Base-by-base conservation (phyloP, 2,329 filamentous ascomycete genomes). In the Cladobotryum mycophilum region DNA sequence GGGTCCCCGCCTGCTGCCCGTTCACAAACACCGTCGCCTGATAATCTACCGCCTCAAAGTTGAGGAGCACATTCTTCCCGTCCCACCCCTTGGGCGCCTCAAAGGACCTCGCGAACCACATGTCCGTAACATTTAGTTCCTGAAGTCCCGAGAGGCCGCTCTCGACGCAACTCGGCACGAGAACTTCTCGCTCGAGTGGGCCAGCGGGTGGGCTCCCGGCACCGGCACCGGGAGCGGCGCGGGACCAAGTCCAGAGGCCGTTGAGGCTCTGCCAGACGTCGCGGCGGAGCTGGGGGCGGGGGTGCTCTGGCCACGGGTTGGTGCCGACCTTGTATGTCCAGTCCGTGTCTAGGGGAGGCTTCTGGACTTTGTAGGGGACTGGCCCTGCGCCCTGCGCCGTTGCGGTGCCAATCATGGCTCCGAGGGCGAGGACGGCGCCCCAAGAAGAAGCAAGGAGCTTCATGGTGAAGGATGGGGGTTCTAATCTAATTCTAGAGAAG, bases 31-130 rank as follows among this genome's bases (percentile, higher is more conserved):
- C 76, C 0, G 73, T 76, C 6, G 75, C 70, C 56, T 80, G 70
- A 51, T 80, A 81, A 58, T 82, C 79, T 30, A 81, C 78, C 5
- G 79, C 78, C 55, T 80, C 79, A 49, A 82, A 81, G 57, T 81
- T 78, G 48, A 82, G 66, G 40, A 81, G 53, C 1, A 81, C 67
- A 1, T 61, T 66, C 41, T 70, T 64, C 4, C 63, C 64, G 2
- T 63, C 63, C 77, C 79, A 83, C 14, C 61, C 58, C 0, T 61
- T 56, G 0, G 79, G 75, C 0, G 83, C 66, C 2, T 64, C 60
- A 56, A 84, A 82, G 0, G 67, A 68, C 1, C 74, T 80, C 41
- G 71, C 69, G 54, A 74, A 78, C 75, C 74, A 77, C 59, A 76
- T 76, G 47, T 71, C 62, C 0, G 65, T 68, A 8, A 70, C 60